Conservation (phyloP, 2,329 filamentous ascomycete species). For the Aspergillus tanneri region DNA sequence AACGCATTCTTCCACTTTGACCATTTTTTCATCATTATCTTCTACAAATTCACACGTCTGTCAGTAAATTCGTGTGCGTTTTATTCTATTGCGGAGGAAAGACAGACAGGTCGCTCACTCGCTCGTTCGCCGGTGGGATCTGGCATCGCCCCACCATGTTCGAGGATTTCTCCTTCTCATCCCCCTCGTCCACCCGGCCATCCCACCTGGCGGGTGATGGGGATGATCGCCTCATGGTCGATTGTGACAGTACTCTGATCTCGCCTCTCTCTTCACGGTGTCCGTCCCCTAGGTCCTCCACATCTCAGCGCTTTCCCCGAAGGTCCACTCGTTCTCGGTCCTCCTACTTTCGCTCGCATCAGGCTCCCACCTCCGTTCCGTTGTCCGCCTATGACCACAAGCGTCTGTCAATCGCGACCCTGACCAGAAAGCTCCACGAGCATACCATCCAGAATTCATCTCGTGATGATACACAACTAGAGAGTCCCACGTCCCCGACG, state of each 20-base stretch:
- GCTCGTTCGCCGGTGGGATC: not conserved
- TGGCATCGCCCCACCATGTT: conserved; percentile 32
- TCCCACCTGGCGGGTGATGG: conserved; percentile 30
- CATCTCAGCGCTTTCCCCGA: conserved; percentile 31
- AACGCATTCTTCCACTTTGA: not conserved
- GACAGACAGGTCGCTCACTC: not conserved
- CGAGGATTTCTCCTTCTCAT: conserved; percentile 44
- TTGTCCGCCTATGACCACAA: conserved; percentile 43
- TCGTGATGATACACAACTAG: conserved; percentile 11
- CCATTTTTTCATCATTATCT: not conserved
- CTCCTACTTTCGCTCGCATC: conserved; percentile 35
- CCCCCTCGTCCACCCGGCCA: conserved; percentile 33
- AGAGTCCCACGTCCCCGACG: conserved; percentile 21
- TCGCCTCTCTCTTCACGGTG: conserved; percentile 45
- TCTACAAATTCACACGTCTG: not conserved
- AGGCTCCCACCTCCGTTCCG: conserved; percentile 45
- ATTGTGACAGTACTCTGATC: conserved; percentile 39
- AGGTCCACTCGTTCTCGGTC: conserved; percentile 34
- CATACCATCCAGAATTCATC: conserved; percentile 34
- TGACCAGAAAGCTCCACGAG: conserved; percentile 43
- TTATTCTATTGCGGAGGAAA: not conserved
- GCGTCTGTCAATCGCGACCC: conserved; percentile 41
- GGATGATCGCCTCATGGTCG: conserved; percentile 37
- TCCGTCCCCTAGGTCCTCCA: conserved; percentile 38
- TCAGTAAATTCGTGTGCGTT: not conserved